Conservation (phyloP, 2,329 filamentous ascomycete species). For the Ophiobolus disseminans region DNA sequence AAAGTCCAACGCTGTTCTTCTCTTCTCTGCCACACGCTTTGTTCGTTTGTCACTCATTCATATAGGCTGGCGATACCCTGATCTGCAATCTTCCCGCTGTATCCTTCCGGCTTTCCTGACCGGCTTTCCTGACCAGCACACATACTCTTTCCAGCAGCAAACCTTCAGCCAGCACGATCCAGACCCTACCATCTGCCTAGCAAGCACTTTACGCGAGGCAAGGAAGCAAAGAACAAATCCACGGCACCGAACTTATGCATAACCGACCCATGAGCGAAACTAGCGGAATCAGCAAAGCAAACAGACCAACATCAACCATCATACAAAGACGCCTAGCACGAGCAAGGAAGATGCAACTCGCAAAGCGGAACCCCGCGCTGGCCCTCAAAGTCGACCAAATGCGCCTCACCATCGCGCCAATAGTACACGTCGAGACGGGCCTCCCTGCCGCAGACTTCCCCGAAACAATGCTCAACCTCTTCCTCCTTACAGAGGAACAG, state of each 20-base stretch:
- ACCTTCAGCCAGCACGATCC: constrained; percentile 2
- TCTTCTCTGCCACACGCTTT: constrained; percentile 25
- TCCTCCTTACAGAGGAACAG: constrained; percentile 74
- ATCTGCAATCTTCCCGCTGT: constrained; percentile 18
- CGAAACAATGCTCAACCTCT: constrained; percentile 71
- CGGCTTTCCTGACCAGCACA: constrained; percentile 7
- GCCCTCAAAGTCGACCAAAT: constrained; percentile 69
- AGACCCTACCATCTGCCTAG: no score
- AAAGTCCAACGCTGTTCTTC: constrained; percentile 35
- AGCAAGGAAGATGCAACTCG: constrained; percentile 16
- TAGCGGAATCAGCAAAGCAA: constrained; percentile 21
- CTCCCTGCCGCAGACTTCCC: constrained; percentile 71
- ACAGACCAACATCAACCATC: constrained; percentile 10
- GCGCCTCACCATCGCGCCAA: constrained; percentile 69
- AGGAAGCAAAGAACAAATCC: not conserved
- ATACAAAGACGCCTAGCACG: constrained; percentile 17
- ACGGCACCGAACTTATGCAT: constrained; percentile 9
- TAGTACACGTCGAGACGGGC: constrained; percentile 67
- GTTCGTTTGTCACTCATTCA: constrained; percentile 35
- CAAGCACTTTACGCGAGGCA: not conserved
- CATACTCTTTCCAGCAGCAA: no score
- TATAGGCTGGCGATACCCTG: constrained; percentile 25
- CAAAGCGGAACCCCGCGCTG: constrained; percentile 56
- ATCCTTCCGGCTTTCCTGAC: constrained; percentile 11
- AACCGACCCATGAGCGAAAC: constrained; percentile 16